Evolutionary conservation across 106 monocot species (phyloP).

Genomic region (Dioscorea zingiberensis): DNA sequence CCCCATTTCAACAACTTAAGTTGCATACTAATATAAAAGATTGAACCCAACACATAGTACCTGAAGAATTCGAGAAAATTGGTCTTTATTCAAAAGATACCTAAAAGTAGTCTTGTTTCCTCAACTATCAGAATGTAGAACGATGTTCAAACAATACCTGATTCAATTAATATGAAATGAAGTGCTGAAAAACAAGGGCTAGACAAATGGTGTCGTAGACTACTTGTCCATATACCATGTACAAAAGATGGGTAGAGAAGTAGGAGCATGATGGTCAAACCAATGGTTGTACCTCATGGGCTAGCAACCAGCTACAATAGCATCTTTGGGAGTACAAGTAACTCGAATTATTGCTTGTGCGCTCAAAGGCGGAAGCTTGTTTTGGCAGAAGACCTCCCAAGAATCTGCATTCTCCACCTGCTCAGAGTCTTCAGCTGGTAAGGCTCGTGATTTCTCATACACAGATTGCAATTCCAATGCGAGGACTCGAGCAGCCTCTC

Average conservation of each 20-base stretch:
- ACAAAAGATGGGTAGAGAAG: slow-evolving; percentile 4
- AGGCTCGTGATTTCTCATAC: slow-evolving; percentile 25
- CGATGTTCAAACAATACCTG: too few relatives aligned
- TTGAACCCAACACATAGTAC: too few relatives aligned
- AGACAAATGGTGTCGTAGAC: neutral
- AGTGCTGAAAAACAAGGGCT: neutral
- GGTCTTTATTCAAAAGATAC: too few relatives aligned
- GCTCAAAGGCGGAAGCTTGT: slow-evolving; percentile 50
- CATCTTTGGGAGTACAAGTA: slow-evolving; percentile 40
- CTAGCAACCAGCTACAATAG: slow-evolving; percentile 10
- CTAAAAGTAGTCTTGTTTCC: too few relatives aligned
- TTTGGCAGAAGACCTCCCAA: slow-evolving; percentile 64
- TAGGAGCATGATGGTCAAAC: neutral
- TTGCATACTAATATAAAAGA: too few relatives aligned
- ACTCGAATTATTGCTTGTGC: slow-evolving; percentile 67
- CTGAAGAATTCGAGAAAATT: too few relatives aligned
- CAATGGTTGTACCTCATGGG: neutral
- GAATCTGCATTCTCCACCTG: slow-evolving; percentile 15
- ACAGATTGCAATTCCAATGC: slow-evolving; percentile 38
- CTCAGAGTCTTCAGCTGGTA: slow-evolving; percentile 9
- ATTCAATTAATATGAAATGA: neutral
- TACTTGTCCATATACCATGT: neutral
- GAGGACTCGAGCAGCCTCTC: slow-evolving; percentile 84
- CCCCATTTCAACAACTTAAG: too few relatives aligned
- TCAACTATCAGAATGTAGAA: too few relatives aligned